Evolutionary conservation across 306 rosid species (phyloP).

Genomic region (Lathyrus aphaca): DNA sequence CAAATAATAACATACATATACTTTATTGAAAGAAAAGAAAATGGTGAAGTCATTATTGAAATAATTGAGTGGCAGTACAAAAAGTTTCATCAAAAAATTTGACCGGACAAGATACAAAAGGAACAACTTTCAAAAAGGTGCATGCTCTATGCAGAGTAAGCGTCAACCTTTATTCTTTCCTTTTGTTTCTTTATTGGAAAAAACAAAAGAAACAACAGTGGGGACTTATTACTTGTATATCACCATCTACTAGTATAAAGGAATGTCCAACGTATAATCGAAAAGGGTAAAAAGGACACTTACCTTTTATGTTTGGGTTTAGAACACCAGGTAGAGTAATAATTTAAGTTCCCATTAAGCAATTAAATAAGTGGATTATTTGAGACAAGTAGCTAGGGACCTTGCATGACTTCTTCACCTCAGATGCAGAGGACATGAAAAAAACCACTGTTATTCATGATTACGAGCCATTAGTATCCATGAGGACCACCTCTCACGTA

Average conservation of each 20-base stretch:
- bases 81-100: not conserved
- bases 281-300: conserved; percentile 32
- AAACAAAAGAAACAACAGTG: not conserved
- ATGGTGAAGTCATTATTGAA: too few species aligned
- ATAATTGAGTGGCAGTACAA: too few species aligned
- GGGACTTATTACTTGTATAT: conserved; percentile 45
- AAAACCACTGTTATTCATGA: conserved; percentile 59
- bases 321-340: conserved; percentile 22
- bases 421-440: conserved; percentile 65
- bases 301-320: conserved; percentile 18
- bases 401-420: conserved; percentile 34
- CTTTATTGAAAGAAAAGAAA: too few species aligned
- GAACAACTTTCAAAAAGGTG: conserved; percentile 55
- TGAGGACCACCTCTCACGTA: conserved; percentile 39
- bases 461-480: conserved; percentile 43
- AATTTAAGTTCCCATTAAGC: not conserved
- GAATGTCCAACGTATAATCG: conserved; percentile 28
- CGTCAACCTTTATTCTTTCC: conserved; percentile 53
- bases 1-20: too few species aligned
- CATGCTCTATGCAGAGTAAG: conserved; percentile 54
- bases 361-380: conserved; percentile 32
- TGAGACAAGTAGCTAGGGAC: not conserved
- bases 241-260: conserved; percentile 23
- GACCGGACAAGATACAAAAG: conserved; percentile 39
- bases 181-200: conserved; percentile 35